Evolutionary conservation across 805 yeast species (phyloP).

Genomic region (Saturnispora quitensis): DNA sequence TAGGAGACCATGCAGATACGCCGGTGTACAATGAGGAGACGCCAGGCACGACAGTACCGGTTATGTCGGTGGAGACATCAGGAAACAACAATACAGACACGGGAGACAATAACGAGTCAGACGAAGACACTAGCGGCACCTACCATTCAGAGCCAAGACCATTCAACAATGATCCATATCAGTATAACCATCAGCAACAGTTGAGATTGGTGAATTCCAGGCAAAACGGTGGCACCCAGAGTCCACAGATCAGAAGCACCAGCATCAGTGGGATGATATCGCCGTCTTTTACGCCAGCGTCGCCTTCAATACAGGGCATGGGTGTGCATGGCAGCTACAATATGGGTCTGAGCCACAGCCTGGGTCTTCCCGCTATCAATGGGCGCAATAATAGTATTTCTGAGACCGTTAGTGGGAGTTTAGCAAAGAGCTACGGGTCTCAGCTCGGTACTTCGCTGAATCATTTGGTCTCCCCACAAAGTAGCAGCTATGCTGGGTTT

Average conservation of each 20-base stretch:
- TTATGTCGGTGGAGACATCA: neutral
- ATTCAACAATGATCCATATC: constrained; percentile 3
- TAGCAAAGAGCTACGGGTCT: constrained; percentile 22
- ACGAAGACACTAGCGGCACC: neutral
- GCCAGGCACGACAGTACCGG: neutral
- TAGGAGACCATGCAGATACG: neutral
- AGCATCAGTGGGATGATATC: neutral
- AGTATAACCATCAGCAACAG: neutral
- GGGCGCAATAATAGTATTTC: constrained; percentile 4
- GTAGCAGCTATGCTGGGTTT: constrained; percentile 27
- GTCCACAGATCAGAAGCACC: neutral
- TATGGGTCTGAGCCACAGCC: constrained; percentile 2
- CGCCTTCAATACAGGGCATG: constrained; percentile 4
- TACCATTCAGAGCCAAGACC: neutral
- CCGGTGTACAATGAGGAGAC: neutral
- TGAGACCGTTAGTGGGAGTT: constrained; percentile 3
- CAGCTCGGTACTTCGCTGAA: constrained; percentile 26
- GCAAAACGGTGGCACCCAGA: constrained; percentile 1
- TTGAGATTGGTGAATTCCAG: neutral
- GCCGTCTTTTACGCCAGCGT: constrained; percentile 6
- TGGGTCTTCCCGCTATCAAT: neutral
- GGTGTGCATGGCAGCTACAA: constrained; percentile 1
- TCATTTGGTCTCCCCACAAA: constrained; percentile 27
- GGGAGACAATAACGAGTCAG: neutral
- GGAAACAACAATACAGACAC: neutral